These are phyloP conservation scores for Pycnococcus provasolii DNA, from an alignment of 139 green algal genomes.

Conservation along the genomic window DNA sequence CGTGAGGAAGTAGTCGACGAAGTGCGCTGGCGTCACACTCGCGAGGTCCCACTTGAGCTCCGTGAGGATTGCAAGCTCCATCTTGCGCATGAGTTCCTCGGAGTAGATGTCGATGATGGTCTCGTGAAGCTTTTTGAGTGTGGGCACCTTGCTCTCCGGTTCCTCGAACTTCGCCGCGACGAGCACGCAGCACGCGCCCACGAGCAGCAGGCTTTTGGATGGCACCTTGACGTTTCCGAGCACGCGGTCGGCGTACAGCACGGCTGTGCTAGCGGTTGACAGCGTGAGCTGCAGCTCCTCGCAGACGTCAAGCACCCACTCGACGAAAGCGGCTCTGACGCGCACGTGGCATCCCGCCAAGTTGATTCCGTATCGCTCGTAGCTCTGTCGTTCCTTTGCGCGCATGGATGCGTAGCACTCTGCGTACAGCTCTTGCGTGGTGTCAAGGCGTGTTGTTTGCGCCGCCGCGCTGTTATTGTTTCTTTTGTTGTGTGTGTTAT, in stretches of 20 bases:
- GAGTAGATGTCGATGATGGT: neutral
- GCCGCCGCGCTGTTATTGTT: too few relatives aligned
- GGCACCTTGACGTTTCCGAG: neutral
- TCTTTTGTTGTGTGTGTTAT: too few relatives aligned
- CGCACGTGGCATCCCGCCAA: too few relatives aligned
- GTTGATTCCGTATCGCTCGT: too few relatives aligned
- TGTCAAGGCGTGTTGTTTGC: too few relatives aligned
- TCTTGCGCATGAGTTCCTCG: neutral
- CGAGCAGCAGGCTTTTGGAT: neutral
- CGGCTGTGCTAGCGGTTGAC: neutral
- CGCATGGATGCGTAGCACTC: too few relatives aligned
- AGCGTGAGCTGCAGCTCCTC: neutral
- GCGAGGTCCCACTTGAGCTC: neutral
- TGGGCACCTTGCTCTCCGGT: neutral
- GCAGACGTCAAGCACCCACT: constrained; percentile 1
- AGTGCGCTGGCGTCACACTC: neutral
- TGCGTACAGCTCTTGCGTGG: too few relatives aligned
- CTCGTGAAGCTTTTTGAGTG: neutral
- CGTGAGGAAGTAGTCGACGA: neutral
- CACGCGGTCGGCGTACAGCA: neutral
- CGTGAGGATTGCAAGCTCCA: neutral
- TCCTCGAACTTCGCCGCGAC: constrained; percentile 2
- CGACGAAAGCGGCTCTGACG: neutral
- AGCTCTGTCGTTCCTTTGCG: too few relatives aligned
- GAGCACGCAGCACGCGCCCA: neutral